Percentiles rank a stretch among this genome's conserved stretches.
These are phyloP conservation scores for Periconia macrospinosa DNA, from an alignment of 2,329 filamentous ascomycete species.

Conservation along the genomic window DNA sequence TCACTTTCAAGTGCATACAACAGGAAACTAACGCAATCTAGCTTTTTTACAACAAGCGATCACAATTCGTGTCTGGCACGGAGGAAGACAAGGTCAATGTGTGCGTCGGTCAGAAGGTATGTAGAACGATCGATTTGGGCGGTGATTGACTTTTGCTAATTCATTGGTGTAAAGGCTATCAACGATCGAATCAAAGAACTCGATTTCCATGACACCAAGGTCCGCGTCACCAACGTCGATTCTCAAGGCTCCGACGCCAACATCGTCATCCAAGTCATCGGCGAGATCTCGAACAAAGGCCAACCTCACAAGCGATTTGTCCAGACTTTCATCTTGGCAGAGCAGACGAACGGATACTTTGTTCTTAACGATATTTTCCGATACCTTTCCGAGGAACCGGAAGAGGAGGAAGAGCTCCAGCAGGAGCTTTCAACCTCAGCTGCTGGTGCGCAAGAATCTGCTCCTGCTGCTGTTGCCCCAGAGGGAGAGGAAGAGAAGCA, in stretches of 20 bases:
- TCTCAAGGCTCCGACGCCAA: slow-evolving; percentile 89
- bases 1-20: not conserved
- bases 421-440: slow-evolving; percentile 36
- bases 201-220: slow-evolving; percentile 96
- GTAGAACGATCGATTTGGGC: slow-evolving; percentile 32
- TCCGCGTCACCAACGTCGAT: slow-evolving; percentile 96
- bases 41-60: slow-evolving; percentile 95
- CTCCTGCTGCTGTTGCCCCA: slow-evolving; percentile 36
- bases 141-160: not conserved
- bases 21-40: slow-evolving; percentile 24
- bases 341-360: slow-evolving; percentile 96
- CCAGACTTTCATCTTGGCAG: slow-evolving; percentile 95
- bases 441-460: slow-evolving; percentile 46
- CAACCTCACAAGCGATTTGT: slow-evolving; percentile 93
- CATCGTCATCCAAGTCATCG: slow-evolving; percentile 97
- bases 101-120: slow-evolving; percentile 82
- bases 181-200: slow-evolving; percentile 91
- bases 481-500: slow-evolving; percentile 35
- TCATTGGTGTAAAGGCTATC: slow-evolving; percentile 66
- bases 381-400: slow-evolving; percentile 82
- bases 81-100: slow-evolving; percentile 89
- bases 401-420: slow-evolving; percentile 60
- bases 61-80: slow-evolving; percentile 88
- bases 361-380: slow-evolving; percentile 98
- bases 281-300: slow-evolving; percentile 93